Percentiles rank a stretch among this genome's conserved stretches.
Evolutionary conservation across 140 eudicot species (phyloP).

Genomic region (Erigeron philadelphicus): DNA sequence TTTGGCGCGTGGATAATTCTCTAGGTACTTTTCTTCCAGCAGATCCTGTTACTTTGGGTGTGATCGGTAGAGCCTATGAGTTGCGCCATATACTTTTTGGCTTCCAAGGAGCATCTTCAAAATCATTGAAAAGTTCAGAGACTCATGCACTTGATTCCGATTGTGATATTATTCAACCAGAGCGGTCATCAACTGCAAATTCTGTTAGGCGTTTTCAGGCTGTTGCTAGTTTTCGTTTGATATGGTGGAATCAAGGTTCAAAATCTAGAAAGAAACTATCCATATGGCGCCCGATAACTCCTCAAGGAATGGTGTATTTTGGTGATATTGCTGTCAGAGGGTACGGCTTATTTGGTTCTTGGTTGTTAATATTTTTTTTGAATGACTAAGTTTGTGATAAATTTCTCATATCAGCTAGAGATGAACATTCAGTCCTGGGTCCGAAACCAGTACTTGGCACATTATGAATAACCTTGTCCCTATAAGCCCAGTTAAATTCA

Average conservation of each 20-base stretch:
- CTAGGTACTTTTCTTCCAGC: slow-evolving; percentile 83
- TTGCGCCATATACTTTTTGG: slow-evolving; percentile 63
- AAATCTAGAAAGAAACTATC: slow-evolving; percentile 76
- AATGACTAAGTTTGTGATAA: not conserved
- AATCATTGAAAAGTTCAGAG: slow-evolving; percentile 29
- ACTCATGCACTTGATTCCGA: slow-evolving; percentile 27
- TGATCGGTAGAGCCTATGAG: slow-evolving; percentile 64
- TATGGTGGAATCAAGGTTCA: slow-evolving; percentile 98
- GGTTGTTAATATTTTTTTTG: not conserved
- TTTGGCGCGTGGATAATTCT: slow-evolving; percentile 97
- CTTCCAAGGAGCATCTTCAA: slow-evolving; percentile 36
- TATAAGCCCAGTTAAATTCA: no score
- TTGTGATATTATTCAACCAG: slow-evolving; percentile 37
- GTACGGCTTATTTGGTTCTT: slow-evolving; percentile 35
- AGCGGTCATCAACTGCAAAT: slow-evolving; percentile 47
- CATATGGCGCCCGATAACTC: slow-evolving; percentile 88
- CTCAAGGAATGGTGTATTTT: slow-evolving; percentile 84
- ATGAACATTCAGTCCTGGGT: no score
- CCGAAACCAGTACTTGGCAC: no score
- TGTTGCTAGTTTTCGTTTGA: slow-evolving; percentile 73
- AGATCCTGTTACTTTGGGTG: slow-evolving; percentile 49
- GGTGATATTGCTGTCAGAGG: slow-evolving; percentile 98
- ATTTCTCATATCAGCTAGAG: no score
- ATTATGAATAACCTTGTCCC: no score
- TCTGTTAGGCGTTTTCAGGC: slow-evolving; percentile 69